A percentile compares a stretch with the other conserved stretches of the same genome.
phyloP scores from a whole-genome alignment of 2,329 filamentous ascomycete species.

The Tolypocladium guangdongense region DNA sequence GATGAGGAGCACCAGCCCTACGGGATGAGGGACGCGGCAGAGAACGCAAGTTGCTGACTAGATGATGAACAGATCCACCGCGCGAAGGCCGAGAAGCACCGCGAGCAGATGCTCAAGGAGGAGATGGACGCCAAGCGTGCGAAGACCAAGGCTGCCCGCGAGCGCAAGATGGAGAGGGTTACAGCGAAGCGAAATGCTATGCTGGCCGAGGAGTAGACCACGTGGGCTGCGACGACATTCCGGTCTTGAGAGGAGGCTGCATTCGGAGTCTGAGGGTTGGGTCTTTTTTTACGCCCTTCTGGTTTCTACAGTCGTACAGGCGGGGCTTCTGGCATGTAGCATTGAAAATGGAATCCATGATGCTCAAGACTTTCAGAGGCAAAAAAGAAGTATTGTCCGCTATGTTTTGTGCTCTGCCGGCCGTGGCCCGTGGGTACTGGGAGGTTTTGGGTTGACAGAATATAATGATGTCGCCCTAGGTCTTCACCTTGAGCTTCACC shows the following conservation, averaged over 20 bases:
- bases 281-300: constrained; percentile 37
- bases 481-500: background rate
- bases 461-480: background rate
- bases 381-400: constrained; percentile 1
- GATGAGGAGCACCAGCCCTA: background rate
- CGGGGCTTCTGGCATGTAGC: constrained; percentile 46
- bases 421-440: background rate
- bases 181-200: constrained; percentile 82
- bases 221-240: constrained; percentile 32
- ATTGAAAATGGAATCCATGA: constrained; percentile 46
- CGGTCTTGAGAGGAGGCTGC: constrained; percentile 43
- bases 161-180: constrained; percentile 92
- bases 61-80: constrained; percentile 73
- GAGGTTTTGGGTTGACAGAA: background rate
- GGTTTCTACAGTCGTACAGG: constrained; percentile 38
- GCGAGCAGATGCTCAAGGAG: constrained; percentile 93
- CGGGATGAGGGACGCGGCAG: background rate
- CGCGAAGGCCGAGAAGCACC: constrained; percentile 98
- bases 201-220: constrained; percentile 56
- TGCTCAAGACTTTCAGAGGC: constrained; percentile 17
- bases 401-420: background rate
- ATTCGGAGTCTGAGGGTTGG: constrained; percentile 51
- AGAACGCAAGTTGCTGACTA: constrained; percentile 1
- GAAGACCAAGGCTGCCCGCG: constrained; percentile 99
- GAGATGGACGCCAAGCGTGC: constrained; percentile 99